Evolutionary conservation across 2,329 filamentous ascomycete species (phyloP).

Genomic region (Epichloe brachyelytri): DNA sequence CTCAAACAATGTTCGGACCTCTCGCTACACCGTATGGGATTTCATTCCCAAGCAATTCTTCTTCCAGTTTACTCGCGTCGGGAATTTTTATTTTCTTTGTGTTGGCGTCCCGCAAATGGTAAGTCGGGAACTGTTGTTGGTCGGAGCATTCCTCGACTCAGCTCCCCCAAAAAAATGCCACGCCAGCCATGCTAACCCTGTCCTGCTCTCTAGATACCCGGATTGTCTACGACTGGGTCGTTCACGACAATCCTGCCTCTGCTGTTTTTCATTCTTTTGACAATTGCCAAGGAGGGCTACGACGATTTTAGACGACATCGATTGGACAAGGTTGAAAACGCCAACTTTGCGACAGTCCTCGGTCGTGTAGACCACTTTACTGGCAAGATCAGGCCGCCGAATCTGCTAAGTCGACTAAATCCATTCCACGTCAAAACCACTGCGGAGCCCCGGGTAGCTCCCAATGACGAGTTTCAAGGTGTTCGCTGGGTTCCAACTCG

Average conservation of each 20-base stretch:
- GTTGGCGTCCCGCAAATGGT: slow-evolving; percentile 70
- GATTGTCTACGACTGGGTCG: slow-evolving; percentile 60
- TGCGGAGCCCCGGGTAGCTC: slow-evolving; percentile 15
- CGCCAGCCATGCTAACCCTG: neutral
- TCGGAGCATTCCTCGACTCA: neutral
- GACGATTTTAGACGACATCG: slow-evolving; percentile 72
- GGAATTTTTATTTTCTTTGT: slow-evolving; percentile 79
- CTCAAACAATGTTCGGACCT: slow-evolving; percentile 61
- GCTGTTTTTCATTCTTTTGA: slow-evolving; percentile 65
- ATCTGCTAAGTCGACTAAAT: slow-evolving; percentile 16
- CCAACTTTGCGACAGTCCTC: slow-evolving; percentile 33
- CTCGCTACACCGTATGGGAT: slow-evolving; percentile 71
- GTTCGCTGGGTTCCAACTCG: slow-evolving; percentile 36
- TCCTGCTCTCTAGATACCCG: slow-evolving; percentile 36
- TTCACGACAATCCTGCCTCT: slow-evolving; percentile 65
- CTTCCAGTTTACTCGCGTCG: slow-evolving; percentile 75
- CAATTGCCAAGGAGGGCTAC: slow-evolving; percentile 75
- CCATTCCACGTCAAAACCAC: slow-evolving; percentile 20
- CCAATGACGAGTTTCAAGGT: slow-evolving; percentile 49
- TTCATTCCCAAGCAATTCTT: slow-evolving; percentile 76
- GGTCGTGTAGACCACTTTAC: slow-evolving; percentile 23
- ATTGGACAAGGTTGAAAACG: slow-evolving; percentile 72
- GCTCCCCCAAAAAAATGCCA: neutral
- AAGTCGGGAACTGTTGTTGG: slow-evolving; percentile 1
- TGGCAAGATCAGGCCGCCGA: slow-evolving; percentile 13